These are phyloP conservation scores for Pachysandra terminalis DNA, from an alignment of 164 flowering plant genomes.

Conservation along the genomic window DNA sequence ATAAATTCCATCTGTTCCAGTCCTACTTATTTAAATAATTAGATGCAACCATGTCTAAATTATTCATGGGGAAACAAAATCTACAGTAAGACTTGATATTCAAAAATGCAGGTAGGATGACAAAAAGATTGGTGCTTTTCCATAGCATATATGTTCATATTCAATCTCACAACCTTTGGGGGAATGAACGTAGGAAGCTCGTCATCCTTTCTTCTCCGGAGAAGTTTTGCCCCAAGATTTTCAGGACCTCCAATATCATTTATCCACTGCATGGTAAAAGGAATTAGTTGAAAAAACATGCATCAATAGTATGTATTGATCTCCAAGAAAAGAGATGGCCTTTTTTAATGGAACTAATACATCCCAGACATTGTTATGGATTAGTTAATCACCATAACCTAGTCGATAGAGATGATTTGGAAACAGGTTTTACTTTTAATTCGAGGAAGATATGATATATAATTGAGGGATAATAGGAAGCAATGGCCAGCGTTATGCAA, in stretches of 20 bases:
- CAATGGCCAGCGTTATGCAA: too few relatives aligned
- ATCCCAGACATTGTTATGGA: too few relatives aligned
- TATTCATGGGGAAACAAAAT: background rate
- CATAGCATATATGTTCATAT: too few relatives aligned
- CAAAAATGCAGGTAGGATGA: too few relatives aligned
- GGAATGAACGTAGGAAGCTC: constrained; percentile 73
- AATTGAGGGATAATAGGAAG: too few relatives aligned
- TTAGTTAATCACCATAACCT: background rate
- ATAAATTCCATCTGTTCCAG: background rate
- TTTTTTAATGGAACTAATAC: background rate
- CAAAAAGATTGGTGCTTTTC: too few relatives aligned
- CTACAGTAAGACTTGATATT: background rate
- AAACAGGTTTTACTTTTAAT: background rate
- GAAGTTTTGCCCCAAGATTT: constrained; percentile 60
- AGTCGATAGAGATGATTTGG: background rate
- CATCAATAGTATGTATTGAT: background rate
- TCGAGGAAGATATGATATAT: background rate
- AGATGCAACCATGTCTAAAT: background rate
- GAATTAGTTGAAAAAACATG: constrained; percentile 3
- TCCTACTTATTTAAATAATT: too few relatives aligned
- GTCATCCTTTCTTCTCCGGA: constrained; percentile 47
- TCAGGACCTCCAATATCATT: constrained; percentile 76
- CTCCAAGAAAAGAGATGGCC: background rate
- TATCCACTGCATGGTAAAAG: constrained; percentile 59
- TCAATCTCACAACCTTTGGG: constrained; percentile 49